Evolutionary conservation across 1,284 basidiomycete genomes (phyloP).

Genomic region (Papiliotrema laurentii): DNA sequence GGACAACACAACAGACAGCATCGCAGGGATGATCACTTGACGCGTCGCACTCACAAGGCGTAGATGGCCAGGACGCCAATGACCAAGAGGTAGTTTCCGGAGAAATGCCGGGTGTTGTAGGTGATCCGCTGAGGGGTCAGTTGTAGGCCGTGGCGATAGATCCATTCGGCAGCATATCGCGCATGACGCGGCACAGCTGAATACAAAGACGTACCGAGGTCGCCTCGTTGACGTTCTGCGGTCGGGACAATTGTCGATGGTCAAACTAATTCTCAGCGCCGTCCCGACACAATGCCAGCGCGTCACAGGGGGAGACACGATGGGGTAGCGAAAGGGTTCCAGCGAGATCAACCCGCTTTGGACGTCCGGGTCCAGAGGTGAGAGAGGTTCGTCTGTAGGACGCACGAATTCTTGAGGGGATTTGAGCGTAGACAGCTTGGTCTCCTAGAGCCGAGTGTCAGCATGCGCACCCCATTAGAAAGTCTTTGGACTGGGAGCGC

Average conservation of each 20-base stretch:
- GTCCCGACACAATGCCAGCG: no score
- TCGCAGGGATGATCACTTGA: no score
- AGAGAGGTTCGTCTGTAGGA: not conserved
- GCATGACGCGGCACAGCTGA: slow-evolving; percentile 16
- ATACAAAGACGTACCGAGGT: no score
- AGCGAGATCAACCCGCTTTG: no score
- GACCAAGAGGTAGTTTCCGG: slow-evolving; percentile 84
- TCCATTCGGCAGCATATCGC: no score
- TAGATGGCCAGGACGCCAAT: slow-evolving; percentile 78
- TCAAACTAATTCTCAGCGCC: slow-evolving; percentile 58
- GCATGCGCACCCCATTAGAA: not conserved
- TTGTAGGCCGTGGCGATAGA: no score
- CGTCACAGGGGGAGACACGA: no score
- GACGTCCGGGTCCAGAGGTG: not conserved
- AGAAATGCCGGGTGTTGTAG: slow-evolving; percentile 87
- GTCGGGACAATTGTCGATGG: slow-evolving; percentile 75
- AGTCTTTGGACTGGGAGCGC: not conserved
- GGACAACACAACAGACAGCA: no score
- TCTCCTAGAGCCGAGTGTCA: no score
- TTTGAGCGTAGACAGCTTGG: slow-evolving; percentile 33
- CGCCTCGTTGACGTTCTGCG: slow-evolving; percentile 59
- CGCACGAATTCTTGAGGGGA: slow-evolving; percentile 38
- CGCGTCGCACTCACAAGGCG: slow-evolving; percentile 76
- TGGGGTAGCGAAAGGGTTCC: no score
- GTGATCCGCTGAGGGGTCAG: slow-evolving; percentile 65